Evolutionary conservation across 2,329 filamentous ascomycete species (phyloP), one percentile per base, ranked within the genome.

Genomic region (Ophiostoma quercus): DNA sequence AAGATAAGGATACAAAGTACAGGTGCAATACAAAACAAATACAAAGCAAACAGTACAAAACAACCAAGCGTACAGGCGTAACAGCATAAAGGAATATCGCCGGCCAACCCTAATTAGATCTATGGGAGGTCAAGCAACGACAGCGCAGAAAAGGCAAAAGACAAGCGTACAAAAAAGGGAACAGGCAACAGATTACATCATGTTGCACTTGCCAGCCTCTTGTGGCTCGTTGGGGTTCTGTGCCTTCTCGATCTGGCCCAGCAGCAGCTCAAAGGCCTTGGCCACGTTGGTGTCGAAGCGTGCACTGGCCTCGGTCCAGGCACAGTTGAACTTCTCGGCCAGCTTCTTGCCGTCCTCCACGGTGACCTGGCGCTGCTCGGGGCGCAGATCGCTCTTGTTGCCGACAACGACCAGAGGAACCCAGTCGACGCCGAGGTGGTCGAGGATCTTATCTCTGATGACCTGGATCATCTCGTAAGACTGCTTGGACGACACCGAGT

Each of bases 391-490:
- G 78, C 90, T 94, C 84, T 99, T 99, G 84, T 99, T 99, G 75
- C 93, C 95, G 69, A 99, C 94, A 72, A 99, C 90, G 75, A 96
- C 92, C 75, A 98, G 90, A 11, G 95, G 95, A 68, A 97, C 92
- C 79, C 90, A 91, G 75, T 97, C 94, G 71, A 93, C 91, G 74
- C 95, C 95, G 92, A 97, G 74, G 78, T 98, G 94, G 79, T 97
- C 97, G 71, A 99, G 83, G 73, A 99, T 97, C 85, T 98, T 99
- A 79, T 98, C 94, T 34, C 94, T 86, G 74, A 99, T 97, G 71
- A 97, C 92, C 76, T 92, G 88, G 67, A 97, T 90, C 94, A 98
- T 99, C 79, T 99, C 95, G 77, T 97, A 98, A 11, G 93, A 96
- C 75, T 95, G 91, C 77, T 92, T 89, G 66, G 92, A 97, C 29